Conservation (phyloP, 805 yeast species). For the Candida oleophila region DNA sequence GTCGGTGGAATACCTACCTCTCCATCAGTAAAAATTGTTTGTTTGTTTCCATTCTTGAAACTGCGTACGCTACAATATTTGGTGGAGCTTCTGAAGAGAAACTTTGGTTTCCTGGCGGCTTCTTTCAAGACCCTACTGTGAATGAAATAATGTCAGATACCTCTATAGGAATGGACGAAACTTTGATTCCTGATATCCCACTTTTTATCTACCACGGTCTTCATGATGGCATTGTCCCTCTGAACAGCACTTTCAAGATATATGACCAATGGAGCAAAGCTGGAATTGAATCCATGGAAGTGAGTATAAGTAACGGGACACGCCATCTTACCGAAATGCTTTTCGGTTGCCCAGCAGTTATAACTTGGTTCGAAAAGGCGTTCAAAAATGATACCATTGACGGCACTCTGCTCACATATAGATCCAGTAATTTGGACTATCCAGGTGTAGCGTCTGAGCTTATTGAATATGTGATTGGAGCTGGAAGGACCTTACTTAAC, state of each 20-base stretch:
- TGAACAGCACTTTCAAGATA: constrained; percentile 9
- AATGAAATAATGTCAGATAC: not conserved
- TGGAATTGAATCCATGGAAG: constrained; percentile 25
- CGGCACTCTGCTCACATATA: constrained; percentile 52
- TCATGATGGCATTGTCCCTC: constrained; percentile 19
- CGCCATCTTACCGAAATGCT: constrained; percentile 18
- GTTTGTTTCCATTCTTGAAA: not conserved
- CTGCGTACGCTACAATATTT: constrained; percentile 1
- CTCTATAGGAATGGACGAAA: constrained; percentile 3
- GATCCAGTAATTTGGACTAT: constrained; percentile 47
- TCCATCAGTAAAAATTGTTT: not conserved
- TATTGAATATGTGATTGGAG: constrained; percentile 16
- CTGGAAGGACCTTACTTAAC: constrained; percentile 16
- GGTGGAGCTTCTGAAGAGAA: not conserved
- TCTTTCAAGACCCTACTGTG: constrained; percentile 2
- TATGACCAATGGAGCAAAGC: constrained; percentile 22
- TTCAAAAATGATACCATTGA: constrained; percentile 21
- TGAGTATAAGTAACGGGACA: constrained; percentile 14
- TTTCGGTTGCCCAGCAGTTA: constrained; percentile 18
- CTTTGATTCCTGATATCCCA: constrained; percentile 19
- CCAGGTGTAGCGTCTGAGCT: constrained; percentile 45
- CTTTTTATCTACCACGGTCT: constrained; percentile 20
- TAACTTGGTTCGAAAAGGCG: constrained; percentile 17
- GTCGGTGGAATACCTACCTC: not conserved
- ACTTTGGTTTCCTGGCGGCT: constrained; percentile 5